These are phyloP conservation scores for Salinomyces thailandicus DNA, from an alignment of 2,329 filamentous ascomycete genomes.

Conservation along the genomic window DNA sequence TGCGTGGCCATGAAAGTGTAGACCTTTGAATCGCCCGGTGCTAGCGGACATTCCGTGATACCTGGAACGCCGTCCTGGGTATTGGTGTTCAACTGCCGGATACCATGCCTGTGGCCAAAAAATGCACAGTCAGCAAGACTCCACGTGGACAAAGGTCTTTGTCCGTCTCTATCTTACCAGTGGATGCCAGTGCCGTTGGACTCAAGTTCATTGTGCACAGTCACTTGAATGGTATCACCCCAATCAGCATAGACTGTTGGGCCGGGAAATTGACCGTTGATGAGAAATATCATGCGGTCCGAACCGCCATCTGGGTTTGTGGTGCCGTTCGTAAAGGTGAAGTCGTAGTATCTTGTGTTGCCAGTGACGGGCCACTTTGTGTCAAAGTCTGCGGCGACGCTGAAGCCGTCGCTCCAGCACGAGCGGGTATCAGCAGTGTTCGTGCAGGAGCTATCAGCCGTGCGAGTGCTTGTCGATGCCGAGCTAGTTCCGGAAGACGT, in stretches of 20 bases:
- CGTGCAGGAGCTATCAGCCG: not conserved
- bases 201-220: constrained; percentile 18
- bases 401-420: not conserved
- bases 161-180: too few species aligned
- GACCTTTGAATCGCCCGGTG: constrained; percentile 13
- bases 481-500: not conserved
- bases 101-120: constrained; percentile 1
- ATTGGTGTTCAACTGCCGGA: constrained; percentile 1
- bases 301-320: constrained; percentile 39
- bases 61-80: constrained; percentile 2
- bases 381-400: constrained; percentile 27
- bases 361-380: constrained; percentile 24
- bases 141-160: not conserved
- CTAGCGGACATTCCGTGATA: constrained; percentile 1
- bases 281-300: constrained; percentile 28
- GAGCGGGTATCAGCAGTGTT: not conserved
- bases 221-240: constrained; percentile 22
- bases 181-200: constrained; percentile 2
- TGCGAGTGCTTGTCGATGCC: not conserved
- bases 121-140: too few species aligned
- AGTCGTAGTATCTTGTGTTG: constrained; percentile 26
- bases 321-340: constrained; percentile 29
- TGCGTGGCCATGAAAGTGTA: constrained; percentile 21
- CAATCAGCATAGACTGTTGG: constrained; percentile 36
- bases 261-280: constrained; percentile 39